Conservation (phyloP, 78 protist species). For the Guillardia theta region DNA sequence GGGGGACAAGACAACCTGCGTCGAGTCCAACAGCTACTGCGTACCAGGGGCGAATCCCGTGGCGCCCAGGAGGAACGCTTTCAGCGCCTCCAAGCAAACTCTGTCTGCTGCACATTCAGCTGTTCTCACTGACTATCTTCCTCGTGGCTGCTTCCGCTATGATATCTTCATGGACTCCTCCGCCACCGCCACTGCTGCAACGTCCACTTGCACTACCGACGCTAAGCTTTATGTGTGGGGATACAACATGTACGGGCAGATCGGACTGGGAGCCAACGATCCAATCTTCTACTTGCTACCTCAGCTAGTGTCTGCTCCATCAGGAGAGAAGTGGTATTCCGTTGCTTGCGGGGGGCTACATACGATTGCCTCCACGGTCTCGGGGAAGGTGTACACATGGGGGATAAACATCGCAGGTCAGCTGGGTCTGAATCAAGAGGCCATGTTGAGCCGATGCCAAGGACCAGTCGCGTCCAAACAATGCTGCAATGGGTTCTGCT, state of each 20-base stretch:
- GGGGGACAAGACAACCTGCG: not conserved
- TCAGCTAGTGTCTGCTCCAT: not conserved
- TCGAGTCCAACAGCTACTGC: not conserved
- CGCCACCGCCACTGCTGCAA: not conserved
- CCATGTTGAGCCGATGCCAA: not conserved
- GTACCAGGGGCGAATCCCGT: not conserved
- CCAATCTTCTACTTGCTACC: not conserved
- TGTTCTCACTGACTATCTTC: not conserved
- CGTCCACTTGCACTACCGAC: not conserved
- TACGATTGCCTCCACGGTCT: not conserved
- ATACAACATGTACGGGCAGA: not conserved
- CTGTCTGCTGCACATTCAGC: not conserved
- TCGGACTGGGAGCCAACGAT: not conserved
- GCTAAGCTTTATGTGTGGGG: not conserved
- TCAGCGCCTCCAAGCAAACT: not conserved
- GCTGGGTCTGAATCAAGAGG: not conserved
- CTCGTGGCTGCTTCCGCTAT: not conserved
- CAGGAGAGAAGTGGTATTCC: not conserved
- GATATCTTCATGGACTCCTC: not conserved
- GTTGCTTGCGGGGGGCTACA: not conserved
- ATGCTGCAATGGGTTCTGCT: not conserved
- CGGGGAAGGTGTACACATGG: not conserved
- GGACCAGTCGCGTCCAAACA: not conserved
- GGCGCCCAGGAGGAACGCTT: not conserved
- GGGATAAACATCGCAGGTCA: not conserved